Conservation (phyloP, 2,329 filamentous ascomycete species). For the Colletotrichum sp. region DNA sequence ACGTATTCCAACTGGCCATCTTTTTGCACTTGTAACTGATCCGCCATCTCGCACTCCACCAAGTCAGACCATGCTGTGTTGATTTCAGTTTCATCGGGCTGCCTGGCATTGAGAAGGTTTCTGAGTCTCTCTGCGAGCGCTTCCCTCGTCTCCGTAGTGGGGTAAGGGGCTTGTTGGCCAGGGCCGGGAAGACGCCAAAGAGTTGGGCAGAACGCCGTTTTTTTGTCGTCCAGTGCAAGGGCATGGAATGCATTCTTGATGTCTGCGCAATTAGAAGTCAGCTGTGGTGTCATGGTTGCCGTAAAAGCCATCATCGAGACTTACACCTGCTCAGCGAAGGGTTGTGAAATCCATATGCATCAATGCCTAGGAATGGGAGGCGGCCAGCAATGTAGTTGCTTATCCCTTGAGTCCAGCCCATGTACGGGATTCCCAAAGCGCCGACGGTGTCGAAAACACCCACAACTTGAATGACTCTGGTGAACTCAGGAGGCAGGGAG, state of each 20-base stretch:
- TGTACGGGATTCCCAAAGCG: conserved; percentile 1
- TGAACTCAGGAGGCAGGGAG: background rate
- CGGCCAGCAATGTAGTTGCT: background rate
- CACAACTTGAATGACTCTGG: background rate
- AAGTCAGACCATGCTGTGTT: background rate
- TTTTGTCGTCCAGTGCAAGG: background rate
- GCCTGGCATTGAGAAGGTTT: background rate
- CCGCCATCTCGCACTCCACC: background rate
- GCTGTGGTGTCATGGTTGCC: accelerated
- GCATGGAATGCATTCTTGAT: conserved; percentile 3
- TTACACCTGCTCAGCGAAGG: conserved; percentile 4
- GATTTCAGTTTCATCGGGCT: background rate
- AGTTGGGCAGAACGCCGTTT: background rate
- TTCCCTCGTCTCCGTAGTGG: background rate
- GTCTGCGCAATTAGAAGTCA: background rate
- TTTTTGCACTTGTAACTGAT: too few relatives aligned
- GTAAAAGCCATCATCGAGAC: background rate
- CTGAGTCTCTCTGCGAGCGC: background rate
- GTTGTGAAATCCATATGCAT: background rate
- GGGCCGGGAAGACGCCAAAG: background rate
- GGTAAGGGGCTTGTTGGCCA: background rate
- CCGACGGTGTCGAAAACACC: conserved; percentile 21
- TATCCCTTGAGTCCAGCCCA: background rate
- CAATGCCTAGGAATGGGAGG: background rate
- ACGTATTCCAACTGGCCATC: too few relatives aligned